Conservation (phyloP, 164 flowering plant species). For the Tetracentron sinense region DNA sequence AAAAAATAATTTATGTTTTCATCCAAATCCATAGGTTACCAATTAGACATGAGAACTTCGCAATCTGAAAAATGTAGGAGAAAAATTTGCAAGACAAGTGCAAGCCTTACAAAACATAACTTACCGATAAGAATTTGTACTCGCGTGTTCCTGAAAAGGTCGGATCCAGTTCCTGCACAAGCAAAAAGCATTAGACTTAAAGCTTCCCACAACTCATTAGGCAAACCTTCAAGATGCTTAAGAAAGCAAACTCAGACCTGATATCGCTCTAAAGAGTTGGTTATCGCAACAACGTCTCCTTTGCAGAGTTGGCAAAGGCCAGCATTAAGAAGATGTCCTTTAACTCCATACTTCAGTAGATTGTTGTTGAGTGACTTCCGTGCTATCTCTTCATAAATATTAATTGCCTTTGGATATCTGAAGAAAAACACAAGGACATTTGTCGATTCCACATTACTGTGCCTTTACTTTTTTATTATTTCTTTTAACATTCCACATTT, state of each 20-base stretch:
- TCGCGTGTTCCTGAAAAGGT: slow-evolving; percentile 91
- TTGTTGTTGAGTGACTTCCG: slow-evolving; percentile 64
- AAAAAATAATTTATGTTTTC: neutral
- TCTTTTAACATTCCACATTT: no score
- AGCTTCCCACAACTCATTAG: neutral
- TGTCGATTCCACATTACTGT: neutral
- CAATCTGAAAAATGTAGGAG: neutral
- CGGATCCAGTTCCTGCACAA: slow-evolving; percentile 81
- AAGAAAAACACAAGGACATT: neutral
- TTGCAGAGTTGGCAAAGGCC: slow-evolving; percentile 91
- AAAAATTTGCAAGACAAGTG: neutral
- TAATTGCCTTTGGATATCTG: slow-evolving; percentile 60
- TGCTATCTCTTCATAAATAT: slow-evolving; percentile 83
- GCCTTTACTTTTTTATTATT: no score
- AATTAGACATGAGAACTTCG: neutral
- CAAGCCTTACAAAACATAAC: slow-evolving; percentile 14
- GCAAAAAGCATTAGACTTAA: slow-evolving; percentile 1
- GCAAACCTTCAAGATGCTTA: neutral
- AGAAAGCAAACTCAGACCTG: slow-evolving; percentile 40
- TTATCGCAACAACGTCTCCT: slow-evolving; percentile 80
- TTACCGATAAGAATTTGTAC: slow-evolving; percentile 60
- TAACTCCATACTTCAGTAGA: slow-evolving; percentile 80
- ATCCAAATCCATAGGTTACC: neutral
- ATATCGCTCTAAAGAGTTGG: slow-evolving; percentile 74
- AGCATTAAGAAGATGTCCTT: slow-evolving; percentile 84